Base-by-base conservation (phyloP, 1,284 basidiomycete species). In the Fomitiporia mediterranea region DNA sequence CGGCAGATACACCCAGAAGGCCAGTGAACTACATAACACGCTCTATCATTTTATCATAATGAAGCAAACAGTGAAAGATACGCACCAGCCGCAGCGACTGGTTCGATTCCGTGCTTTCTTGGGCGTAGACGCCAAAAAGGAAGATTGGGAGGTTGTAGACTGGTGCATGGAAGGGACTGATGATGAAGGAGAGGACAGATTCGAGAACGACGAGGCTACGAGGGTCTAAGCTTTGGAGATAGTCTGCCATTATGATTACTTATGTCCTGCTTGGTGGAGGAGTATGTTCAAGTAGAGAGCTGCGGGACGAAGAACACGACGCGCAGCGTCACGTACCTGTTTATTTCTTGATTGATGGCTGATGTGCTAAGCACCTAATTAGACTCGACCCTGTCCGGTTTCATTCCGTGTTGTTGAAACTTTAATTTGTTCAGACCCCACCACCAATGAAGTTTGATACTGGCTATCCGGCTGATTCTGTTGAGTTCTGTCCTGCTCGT, bases 401-500 rank as follows among this genome's bases (percentile, higher is more conserved):
- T n/a, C n/a, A n/a, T n/a, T n/a, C n/a, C n/a, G n/a, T n/a, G n/a
- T n/a, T n/a, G n/a, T n/a, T n/a, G n/a, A n/a, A n/a, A n/a, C n/a
- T n/a, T n/a, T n/a, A n/a, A n/a, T n/a, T n/a, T n/a, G n/a, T 30
- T 38, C 30, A 15, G 9, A 57, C 37, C 27, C 17, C 19, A 23
- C 43, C 34, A 34, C 34, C 21, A 53, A 55, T 55, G 51, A 54
- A n/a, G 34, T 74, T 84, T 64, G 85, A 94, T 69, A 96, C 94
- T 0, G 70, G 74, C 13, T 88, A 82, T 67, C 92, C 92, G 6
- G 94, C 94, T n/a, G 93, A 95, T 69, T 83, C 88, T 15, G 79
- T 92, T 56, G 94, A 97, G 66, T 96, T 93, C 68, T 94, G 91
- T 65, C 93, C 92, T 11, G 78, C 80, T 58, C 74, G 75, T 15